Percentiles rank a stretch among this genome's conserved stretches.
These are phyloP conservation scores for Rheum nobile DNA, from an alignment of 148 eudicot species.

Conservation along the genomic window DNA sequence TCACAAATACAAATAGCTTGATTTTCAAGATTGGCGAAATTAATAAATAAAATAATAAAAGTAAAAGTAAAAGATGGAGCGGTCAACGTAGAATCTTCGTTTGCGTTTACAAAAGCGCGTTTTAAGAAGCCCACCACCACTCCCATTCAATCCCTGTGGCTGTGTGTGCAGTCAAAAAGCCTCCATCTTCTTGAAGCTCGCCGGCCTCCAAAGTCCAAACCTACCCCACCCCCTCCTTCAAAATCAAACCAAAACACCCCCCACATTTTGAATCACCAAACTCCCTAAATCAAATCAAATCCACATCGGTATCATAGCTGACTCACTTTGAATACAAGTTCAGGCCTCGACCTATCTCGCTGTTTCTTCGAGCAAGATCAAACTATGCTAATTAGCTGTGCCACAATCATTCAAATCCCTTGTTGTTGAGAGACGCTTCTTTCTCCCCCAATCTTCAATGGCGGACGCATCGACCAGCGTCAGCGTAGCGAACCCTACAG, in stretches of 20 bases:
- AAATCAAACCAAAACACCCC: slow-evolving; percentile 3
- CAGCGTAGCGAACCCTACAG: background rate
- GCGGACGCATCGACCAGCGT: slow-evolving; percentile 12
- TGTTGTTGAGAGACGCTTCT: background rate
- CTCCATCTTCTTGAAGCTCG: background rate
- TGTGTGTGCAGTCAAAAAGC: background rate
- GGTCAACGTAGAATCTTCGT: slow-evolving; percentile 28
- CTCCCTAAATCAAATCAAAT: background rate
- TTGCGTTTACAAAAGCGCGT: slow-evolving; percentile 25
- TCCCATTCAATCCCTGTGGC: background rate
- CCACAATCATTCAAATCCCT: background rate
- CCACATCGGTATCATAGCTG: background rate
- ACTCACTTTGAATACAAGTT: background rate
- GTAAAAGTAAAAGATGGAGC: slow-evolving; percentile 11
- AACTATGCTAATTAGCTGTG: background rate
- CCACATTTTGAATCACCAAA: slow-evolving; percentile 2
- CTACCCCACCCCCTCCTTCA: slow-evolving; percentile 12
- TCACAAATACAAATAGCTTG: background rate
- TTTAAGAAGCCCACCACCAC: slow-evolving; percentile 12
- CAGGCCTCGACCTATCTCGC: background rate
- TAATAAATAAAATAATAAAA: background rate
- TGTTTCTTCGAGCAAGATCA: background rate
- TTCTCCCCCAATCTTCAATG: slow-evolving; percentile 10
- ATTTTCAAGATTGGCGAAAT: background rate
- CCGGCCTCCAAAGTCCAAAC: slow-evolving; percentile 15